Evolutionary conservation across 306 rosid genomes (phyloP), one percentile per base, ranked within the genome.

Genomic region (Parietaria judaica): DNA sequence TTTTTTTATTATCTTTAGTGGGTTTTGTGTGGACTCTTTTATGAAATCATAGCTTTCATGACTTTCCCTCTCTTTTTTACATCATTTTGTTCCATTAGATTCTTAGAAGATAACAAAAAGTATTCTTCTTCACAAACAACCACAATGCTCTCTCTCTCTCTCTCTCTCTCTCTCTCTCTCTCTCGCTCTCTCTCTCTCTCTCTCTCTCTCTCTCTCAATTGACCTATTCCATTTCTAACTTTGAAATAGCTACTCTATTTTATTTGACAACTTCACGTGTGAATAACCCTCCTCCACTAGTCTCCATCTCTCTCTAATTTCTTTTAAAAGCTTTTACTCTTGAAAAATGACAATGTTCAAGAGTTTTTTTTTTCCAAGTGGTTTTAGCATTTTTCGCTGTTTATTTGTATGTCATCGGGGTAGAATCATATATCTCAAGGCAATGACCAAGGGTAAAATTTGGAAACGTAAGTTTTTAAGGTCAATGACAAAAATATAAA

Each of bases 31-130:
- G 81, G 79, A 69, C 71, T 73, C 69, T 54, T 67, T 74, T 37
- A 51, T 39, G 45, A 76, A 78, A 80, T 83, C 72, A 78, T 76
- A 79, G 50, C 63, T 35, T 68, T 45, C 73, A 59, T 60, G 87
- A 81, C 76, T 54, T 65, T 14, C 58, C 52, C 69, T 56, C 63
- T 58, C 4, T 53, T 51, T n/a, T 15, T 64, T 5, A 60, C 56
- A 58, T 70, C 77, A 75, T 71, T 63, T 47, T 46, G 69, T 51
- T 71, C 15, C 65, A 61, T 75, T 66, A 79, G 84, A 81, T 79
- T 83, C 87, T 73, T 6, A 17, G 17, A 62, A 67, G 72, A 83
- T 68, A 65, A 79, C 72, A 79, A 54, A 83, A 79, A 73, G 75
- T 64, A 55, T 68, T 14, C 57, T 56, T 65, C 57, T 72, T 81